These are phyloP conservation scores for Citrus hindsii DNA, from an alignment of 345 rosid genomes.

Conservation along the genomic window DNA sequence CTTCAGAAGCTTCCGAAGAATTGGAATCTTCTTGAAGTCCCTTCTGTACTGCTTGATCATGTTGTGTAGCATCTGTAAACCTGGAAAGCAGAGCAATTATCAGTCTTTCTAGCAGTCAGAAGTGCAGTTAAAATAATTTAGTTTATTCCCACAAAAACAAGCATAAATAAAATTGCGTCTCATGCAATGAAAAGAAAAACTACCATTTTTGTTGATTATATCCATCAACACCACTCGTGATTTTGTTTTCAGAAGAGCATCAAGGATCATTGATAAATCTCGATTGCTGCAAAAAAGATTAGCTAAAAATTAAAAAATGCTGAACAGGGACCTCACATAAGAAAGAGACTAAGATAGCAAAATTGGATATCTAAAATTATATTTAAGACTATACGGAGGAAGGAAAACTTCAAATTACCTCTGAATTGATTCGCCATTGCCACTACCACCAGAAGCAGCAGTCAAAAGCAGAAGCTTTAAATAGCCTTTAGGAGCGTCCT, in stretches of 20 bases:
- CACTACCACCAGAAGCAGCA: slow-evolving; percentile 86
- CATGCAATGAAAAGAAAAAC: slow-evolving; percentile 13
- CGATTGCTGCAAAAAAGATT: slow-evolving; percentile 71
- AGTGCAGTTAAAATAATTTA: not conserved
- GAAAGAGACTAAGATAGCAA: not conserved
- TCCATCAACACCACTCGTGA: slow-evolving; percentile 78
- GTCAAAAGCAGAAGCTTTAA: slow-evolving; percentile 95
- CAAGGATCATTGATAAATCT: slow-evolving; percentile 98
- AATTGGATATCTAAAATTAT: not conserved
- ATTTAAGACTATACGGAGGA: slow-evolving; percentile 13
- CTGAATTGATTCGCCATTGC: slow-evolving; percentile 87
- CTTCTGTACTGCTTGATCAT: slow-evolving; percentile 84
- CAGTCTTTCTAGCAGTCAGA: slow-evolving; percentile 15
- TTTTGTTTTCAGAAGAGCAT: slow-evolving; percentile 95
- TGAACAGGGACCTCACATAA: slow-evolving; percentile 11
- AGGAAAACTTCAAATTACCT: slow-evolving; percentile 46
- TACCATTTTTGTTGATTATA: slow-evolving; percentile 90
- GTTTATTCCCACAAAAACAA: slow-evolving; percentile 1
- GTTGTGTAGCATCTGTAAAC: slow-evolving; percentile 96
- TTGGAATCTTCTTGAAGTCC: slow-evolving; percentile 93
- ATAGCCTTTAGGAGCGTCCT: slow-evolving; percentile 94
- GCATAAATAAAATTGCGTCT: slow-evolving; percentile 13
- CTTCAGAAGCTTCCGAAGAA: slow-evolving; percentile 96
- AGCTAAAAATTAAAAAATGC: slow-evolving; percentile 18
- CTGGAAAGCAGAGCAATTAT: slow-evolving; percentile 39